Conservation (phyloP, 2,329 filamentous ascomycete species). For the Curvularia verruculosa region DNA sequence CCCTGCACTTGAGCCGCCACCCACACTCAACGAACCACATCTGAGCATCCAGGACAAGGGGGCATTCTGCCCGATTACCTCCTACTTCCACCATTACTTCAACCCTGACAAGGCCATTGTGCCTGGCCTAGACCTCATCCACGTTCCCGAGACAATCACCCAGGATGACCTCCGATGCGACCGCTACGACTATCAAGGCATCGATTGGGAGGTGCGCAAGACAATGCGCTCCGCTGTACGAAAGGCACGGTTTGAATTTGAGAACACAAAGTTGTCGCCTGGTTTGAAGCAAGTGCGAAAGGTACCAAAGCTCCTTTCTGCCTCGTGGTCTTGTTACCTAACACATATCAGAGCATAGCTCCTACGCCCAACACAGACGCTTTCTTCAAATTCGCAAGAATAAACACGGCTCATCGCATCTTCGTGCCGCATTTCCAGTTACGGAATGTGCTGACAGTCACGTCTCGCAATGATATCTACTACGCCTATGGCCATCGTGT, state of each 20-base stretch:
- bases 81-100: constrained; percentile 35
- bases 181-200: constrained; percentile 47
- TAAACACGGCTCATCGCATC: constrained; percentile 57
- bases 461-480: constrained; percentile 61
- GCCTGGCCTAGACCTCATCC: constrained; percentile 30
- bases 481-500: constrained; percentile 59
- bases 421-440: constrained; percentile 65
- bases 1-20: constrained; percentile 30
- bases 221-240: constrained; percentile 36
- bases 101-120: constrained; percentile 20
- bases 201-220: constrained; percentile 45
- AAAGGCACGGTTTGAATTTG: constrained; percentile 31
- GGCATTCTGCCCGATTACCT: constrained; percentile 37
- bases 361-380: constrained; percentile 50
- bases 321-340: constrained; percentile 7
- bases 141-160: constrained; percentile 37
- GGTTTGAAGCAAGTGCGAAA: constrained; percentile 25
- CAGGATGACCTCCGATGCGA: constrained; percentile 45
- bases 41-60: constrained; percentile 38
- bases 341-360: constrained; percentile 20
- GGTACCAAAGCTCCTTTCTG: constrained; percentile 19
- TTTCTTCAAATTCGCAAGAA: constrained; percentile 57
- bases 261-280: constrained; percentile 28
- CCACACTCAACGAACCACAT: constrained; percentile 35
- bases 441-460: constrained; percentile 62